A percentile compares a stretch with the other conserved stretches of the same genome.
Evolutionary conservation across 2,329 filamentous ascomycete genomes (phyloP).

Genomic region (Xylariales sp.): DNA sequence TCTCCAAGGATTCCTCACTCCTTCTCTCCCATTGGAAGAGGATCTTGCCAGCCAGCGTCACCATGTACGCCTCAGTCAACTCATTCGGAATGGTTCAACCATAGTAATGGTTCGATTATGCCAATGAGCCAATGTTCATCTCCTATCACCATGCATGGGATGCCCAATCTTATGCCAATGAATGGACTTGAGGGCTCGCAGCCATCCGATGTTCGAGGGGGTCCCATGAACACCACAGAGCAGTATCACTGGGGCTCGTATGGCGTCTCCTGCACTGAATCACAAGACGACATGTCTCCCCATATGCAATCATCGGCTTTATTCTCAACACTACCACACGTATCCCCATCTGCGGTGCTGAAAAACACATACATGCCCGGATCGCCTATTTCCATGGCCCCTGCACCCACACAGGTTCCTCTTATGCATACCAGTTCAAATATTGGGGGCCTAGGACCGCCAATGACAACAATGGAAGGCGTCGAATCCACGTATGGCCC

Average conservation of each 20-base stretch:
- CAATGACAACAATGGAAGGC: slow-evolving; percentile 12
- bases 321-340: slow-evolving; percentile 11
- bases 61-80: slow-evolving; percentile 36
- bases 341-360: slow-evolving; percentile 19
- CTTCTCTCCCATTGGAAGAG: slow-evolving; percentile 33
- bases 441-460: slow-evolving; percentile 13
- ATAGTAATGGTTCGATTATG: slow-evolving; percentile 33
- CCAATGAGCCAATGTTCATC: slow-evolving; percentile 38
- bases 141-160: slow-evolving; percentile 36
- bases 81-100: slow-evolving; percentile 34
- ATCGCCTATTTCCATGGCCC: slow-evolving; percentile 15
- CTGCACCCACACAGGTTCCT: slow-evolving; percentile 16
- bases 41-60: slow-evolving; percentile 42
- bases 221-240: slow-evolving; percentile 27
- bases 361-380: slow-evolving; percentile 7
- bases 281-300: slow-evolving; percentile 21
- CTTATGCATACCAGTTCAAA: slow-evolving; percentile 16
- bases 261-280: slow-evolving; percentile 27
- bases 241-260: slow-evolving; percentile 32
- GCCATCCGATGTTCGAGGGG: slow-evolving; percentile 20
- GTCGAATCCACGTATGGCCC: too few relatives aligned
- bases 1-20: slow-evolving; percentile 31
- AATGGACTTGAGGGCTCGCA: slow-evolving; percentile 30
- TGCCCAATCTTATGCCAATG: slow-evolving; percentile 34
- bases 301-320: slow-evolving; percentile 21